phyloP scores from a whole-genome alignment of 2,329 filamentous ascomycete species.

The Neonectria magnoliae region DNA sequence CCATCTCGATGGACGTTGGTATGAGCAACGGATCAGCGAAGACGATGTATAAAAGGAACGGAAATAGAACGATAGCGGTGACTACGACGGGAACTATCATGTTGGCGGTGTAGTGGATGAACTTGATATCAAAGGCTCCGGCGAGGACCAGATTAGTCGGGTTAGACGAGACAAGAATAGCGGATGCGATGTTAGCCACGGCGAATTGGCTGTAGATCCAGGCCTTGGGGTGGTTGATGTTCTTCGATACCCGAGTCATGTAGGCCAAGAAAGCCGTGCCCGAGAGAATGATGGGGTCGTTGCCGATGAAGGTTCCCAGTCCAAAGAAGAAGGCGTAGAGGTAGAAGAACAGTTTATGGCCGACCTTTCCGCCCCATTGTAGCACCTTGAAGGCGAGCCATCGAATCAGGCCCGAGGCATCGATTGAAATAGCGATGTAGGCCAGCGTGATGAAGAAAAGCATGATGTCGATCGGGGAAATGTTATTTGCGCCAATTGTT shows the following conservation, averaged over 20 bases:
- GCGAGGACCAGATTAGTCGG: conserved; percentile 80
- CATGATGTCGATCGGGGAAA: conserved; percentile 78
- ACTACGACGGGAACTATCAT: conserved; percentile 77
- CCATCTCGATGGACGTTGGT: conserved; percentile 73
- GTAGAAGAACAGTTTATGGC: conserved; percentile 75
- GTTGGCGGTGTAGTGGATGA: conserved; percentile 79
- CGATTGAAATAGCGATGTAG: conserved; percentile 81
- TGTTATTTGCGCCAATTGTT: conserved; percentile 72
- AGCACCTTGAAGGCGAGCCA: conserved; percentile 77
- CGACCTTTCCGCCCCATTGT: conserved; percentile 72
- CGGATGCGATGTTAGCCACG: conserved; percentile 77
- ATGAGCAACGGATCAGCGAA: conserved; percentile 73
- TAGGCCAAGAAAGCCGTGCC: conserved; percentile 82
- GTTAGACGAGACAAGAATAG: conserved; percentile 81
- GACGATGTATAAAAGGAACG: conserved; percentile 75
- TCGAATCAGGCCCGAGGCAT: conserved; percentile 77
- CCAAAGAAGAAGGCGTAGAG: conserved; percentile 78
- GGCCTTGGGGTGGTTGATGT: conserved; percentile 75
- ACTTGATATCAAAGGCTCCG: conserved; percentile 76
- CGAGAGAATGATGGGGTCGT: conserved; percentile 79
- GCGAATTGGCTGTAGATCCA: conserved; percentile 81
- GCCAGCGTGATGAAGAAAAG: conserved; percentile 77
- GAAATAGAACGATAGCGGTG: conserved; percentile 75
- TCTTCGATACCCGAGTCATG: conserved; percentile 79
- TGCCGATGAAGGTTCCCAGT: conserved; percentile 75